Evolutionary conservation across 23 red algal genomes (phyloP), one percentile per base, ranked within the genome.

Genomic region (Gracilaria domingensis): DNA sequence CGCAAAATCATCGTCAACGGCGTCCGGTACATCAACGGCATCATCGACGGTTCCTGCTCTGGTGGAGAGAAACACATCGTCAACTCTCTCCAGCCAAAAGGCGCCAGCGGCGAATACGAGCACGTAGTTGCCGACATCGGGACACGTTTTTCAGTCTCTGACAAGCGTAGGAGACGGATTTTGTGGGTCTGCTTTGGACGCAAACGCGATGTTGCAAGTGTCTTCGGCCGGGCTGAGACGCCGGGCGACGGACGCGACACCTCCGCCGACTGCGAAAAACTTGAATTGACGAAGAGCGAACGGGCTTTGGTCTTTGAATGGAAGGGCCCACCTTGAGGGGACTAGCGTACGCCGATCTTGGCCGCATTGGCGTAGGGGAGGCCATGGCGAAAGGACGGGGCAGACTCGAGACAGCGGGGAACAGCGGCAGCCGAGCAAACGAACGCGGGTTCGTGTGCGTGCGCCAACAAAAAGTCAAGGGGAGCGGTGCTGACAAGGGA

Each of bases 1-100:
- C n/a, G 69, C 36, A 44, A 75, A 40, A 6, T 23, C 17, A 26
- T 40, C 69, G n/a, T 18, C 69, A 26, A 8, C 37, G 36, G 36
- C 26, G 5, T 34, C 66, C 30, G 66, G 66, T 8, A 71, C 26
- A 17, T 26, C 17, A 16, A 32, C 39, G 4, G 69, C 21, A 2
- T 24, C 17, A 32, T 17, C 35, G 14, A 18, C 39, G 14, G 17
- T 4, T 8, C 69, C 69, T 35, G 69, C 69, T 24, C 39, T 24
- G 20, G 69, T 25, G 35, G 39, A 24, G 69, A n/a, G n/a, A 6
- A 75, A 44, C 17, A 75, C 69, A 32, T 75, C 35, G 69, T 75
- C 69, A 18, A 75, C 69, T 18, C 69, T 26, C 69, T 75, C 69
- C 28, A 75, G 36, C 69, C 69, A 75, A 14, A 75, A 75, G 35